Base-by-base conservation (phyloP, 202 grass and related monocot species). In the Schoenoplectus triqueter region DNA sequence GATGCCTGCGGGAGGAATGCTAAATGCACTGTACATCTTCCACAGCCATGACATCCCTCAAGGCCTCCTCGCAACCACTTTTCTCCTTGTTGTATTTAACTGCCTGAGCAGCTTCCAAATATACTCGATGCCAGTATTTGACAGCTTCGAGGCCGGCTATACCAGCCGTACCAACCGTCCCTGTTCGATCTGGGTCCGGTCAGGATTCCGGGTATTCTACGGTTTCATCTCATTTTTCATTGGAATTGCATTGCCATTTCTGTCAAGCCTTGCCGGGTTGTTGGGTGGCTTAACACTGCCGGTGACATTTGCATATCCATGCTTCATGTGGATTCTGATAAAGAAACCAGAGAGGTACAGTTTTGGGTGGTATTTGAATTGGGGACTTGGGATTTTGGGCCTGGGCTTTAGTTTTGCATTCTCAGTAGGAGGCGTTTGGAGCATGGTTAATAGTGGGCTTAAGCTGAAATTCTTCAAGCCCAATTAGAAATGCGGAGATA, bases 21-120 rank as follows among this genome's bases (percentile, higher is more conserved):
- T 95, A 50, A 86, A 91, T 0, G 95, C 95, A 2, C 78, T 98
- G 3, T 98, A 94, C 40, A 86, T 84, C n/a, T 98, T 94, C 80
- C 95, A 98, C 88, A 92, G 85, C 75, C 90, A 89, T 3, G 95
- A 95, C 73, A 93, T 90, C 83, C 87, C 93, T 2, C 86, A 86
- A 21, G 88, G 85, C 45, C 75, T 98, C 72, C 85, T 98, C 0
- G 95, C 95, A 0, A 85, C 79, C 6, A 98, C 95, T 1, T 98
- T 90, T 81, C 88, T 98, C 82, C 85, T 98, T 1, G 93, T 98
- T 9, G 93, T 98, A 83, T 95, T 98, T 66, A 98, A 98, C 67
- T 98, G 95, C 86, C 86, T 98, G 64, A 98, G 95, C 82, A 95
- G 93, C 80, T 98, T 98, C 91, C 95, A 98, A 84, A 98, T 98